Base-by-base conservation (phyloP, 2,329 filamentous ascomycete genomes). In the Amesomyces nigricolor region DNA sequence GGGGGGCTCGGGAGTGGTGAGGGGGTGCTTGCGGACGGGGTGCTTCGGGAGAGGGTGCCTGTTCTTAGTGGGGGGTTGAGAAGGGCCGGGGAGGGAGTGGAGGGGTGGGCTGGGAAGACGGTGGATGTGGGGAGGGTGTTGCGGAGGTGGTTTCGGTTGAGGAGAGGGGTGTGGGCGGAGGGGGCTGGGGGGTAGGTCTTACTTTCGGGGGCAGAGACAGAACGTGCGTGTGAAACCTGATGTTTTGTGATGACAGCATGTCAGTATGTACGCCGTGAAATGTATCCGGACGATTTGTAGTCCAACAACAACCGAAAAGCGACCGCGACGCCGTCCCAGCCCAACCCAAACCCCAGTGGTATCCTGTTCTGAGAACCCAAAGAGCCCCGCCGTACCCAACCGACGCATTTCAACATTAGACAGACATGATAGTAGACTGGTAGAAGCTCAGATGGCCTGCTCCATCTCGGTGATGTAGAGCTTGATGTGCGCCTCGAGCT, bases 381-480 rank as follows among this genome's bases (percentile, higher is more conserved):
- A 47, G 9, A 42, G 26, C 35, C 22, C 22, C 47, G 26, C 19
- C 35, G 22, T 51, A 49, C 55, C 51, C 55, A 58, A 58, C 63
- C 60, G 14, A 45, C 45, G 44, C 62, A 65, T 61, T 69, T 44
- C 58, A 58, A 63, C 68, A 60, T 68, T 55, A 67, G 48, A 60
- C 17, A 54, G 53, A 58, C 14, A 51, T 48, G 47, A 46, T 38
- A 26, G 45, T 29, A 6, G 30, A 32, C 14, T 17, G 46, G 54
- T 16, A 14, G 40, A 14, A 4, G 47, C 51, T 67, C 63, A 76
- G 63, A 94, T 82, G 54, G 86, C 87, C 73, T 96, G 91, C 73
- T 97, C 94, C 91, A 99, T 96, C 78, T 99, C 94, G 4, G 89
- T 95, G 67, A 99, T 95, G 76, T 99, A 99, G 60, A 97, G 78